Evolutionary conservation across 1,139 yeast genomes (phyloP).

Genomic region (Saccharomycopsis hybrid): DNA sequence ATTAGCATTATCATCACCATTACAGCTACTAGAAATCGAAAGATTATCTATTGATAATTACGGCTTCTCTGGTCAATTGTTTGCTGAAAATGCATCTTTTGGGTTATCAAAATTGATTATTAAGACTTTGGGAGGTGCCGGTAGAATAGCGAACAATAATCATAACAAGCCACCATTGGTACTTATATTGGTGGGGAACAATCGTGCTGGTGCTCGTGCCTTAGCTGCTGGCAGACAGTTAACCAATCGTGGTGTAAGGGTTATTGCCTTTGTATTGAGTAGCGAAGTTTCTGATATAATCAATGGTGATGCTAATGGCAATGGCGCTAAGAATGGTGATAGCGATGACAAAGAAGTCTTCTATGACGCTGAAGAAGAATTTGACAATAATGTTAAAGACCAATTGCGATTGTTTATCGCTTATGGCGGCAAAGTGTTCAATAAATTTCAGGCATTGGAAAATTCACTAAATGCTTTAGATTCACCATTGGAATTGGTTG

Average conservation of each 20-base stretch:
- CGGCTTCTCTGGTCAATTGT: conserved; percentile 41
- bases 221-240: conserved; percentile 77
- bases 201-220: conserved; percentile 69
- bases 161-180: conserved; percentile 79
- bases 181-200: conserved; percentile 64
- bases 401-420: conserved; percentile 52
- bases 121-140: conserved; percentile 61
- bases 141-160: conserved; percentile 55
- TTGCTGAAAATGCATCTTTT: conserved; percentile 69
- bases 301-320: conserved; percentile 22
- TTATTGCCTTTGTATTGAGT: conserved; percentile 48
- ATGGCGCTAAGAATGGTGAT: background rate
- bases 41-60: conserved; percentile 48
- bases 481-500: conserved; percentile 69
- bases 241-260: conserved; percentile 67
- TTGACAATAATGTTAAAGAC: conserved; percentile 28
- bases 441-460: conserved; percentile 32
- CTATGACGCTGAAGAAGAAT: conserved; percentile 29
- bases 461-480: conserved; percentile 41
- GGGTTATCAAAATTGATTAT: conserved; percentile 58
- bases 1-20: conserved; percentile 60
- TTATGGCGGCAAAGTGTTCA: conserved; percentile 46
- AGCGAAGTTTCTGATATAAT: conserved; percentile 32
- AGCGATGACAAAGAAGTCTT: conserved; percentile 23
- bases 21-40: conserved; percentile 78